These are phyloP conservation scores for Talaromyces sp. DNA, from an alignment of 2,329 filamentous ascomycete species.

Conservation along the genomic window DNA sequence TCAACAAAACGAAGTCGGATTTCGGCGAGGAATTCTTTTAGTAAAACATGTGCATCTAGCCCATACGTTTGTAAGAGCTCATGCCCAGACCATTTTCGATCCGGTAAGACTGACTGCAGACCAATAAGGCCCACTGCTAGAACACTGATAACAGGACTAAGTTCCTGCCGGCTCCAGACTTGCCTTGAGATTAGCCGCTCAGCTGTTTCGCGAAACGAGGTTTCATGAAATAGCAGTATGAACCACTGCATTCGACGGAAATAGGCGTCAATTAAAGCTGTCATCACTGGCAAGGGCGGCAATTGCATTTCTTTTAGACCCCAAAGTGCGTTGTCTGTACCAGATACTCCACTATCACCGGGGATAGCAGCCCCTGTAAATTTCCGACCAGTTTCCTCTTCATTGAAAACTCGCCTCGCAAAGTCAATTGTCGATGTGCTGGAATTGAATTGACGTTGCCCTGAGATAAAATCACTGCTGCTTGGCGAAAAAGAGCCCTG, in stretches of 20 bases:
- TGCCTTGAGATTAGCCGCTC: constrained; percentile 9
- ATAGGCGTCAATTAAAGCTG: constrained; percentile 16
- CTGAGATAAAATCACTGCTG: background rate
- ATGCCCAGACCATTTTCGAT: constrained; percentile 15
- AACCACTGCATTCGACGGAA: constrained; percentile 20
- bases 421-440: constrained; percentile 18
- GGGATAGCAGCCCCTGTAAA: constrained; percentile 14
- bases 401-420: constrained; percentile 16
- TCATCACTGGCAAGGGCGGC: constrained; percentile 14
- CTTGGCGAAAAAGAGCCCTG: background rate
- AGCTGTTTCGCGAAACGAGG: constrained; percentile 12
- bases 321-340: constrained; percentile 12
- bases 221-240: constrained; percentile 16
- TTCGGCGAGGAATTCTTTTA: constrained; percentile 9
- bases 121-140: constrained; percentile 16
- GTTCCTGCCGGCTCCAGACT: constrained; percentile 15
- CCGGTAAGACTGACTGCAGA: constrained; percentile 15
- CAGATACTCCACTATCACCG: constrained; percentile 12
- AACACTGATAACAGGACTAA: constrained; percentile 13
- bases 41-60: background rate
- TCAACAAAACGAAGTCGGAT: constrained; percentile 14
- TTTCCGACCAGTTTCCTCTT: constrained; percentile 14
- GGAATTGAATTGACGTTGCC: constrained; percentile 9
- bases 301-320: constrained; percentile 13
- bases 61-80: constrained; percentile 5